These are phyloP conservation scores for Ophiostoma himal-ulmi DNA, from an alignment of 2,329 filamentous ascomycete genomes.

Conservation along the genomic window DNA sequence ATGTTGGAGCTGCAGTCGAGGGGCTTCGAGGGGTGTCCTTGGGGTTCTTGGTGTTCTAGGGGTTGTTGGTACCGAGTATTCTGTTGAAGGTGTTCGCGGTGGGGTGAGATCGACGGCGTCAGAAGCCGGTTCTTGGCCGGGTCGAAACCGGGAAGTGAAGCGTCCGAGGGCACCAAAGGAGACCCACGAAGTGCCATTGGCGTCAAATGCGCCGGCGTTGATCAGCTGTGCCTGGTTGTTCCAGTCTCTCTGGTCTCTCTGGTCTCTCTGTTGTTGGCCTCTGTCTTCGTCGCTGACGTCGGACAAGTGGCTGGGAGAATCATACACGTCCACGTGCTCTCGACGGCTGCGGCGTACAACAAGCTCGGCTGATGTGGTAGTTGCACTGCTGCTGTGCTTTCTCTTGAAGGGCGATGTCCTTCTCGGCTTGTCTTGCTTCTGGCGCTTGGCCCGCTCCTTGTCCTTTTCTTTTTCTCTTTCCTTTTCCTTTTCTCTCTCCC, in stretches of 20 bases:
- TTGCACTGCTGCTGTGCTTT: slow-evolving; percentile 6
- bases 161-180: slow-evolving; percentile 41
- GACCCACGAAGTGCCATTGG: slow-evolving; percentile 25
- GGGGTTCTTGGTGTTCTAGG: slow-evolving; percentile 7
- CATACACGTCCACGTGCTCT: slow-evolving; percentile 16
- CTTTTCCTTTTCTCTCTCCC: slow-evolving; percentile 7
- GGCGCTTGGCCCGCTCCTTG: background rate
- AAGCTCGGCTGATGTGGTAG: background rate
- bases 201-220: slow-evolving; percentile 24
- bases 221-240: slow-evolving; percentile 15
- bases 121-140: slow-evolving; percentile 36
- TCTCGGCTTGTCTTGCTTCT: slow-evolving; percentile 13
- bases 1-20: background rate
- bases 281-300: slow-evolving; percentile 17
- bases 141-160: slow-evolving; percentile 51
- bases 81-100: slow-evolving; percentile 25
- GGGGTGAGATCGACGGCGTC: slow-evolving; percentile 15
- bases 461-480: slow-evolving; percentile 17
- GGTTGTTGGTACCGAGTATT: background rate
- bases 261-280: background rate
- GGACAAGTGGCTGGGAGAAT: background rate
- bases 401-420: slow-evolving; percentile 5
- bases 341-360: slow-evolving; percentile 16
- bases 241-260: background rate
- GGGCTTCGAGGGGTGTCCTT: background rate